phyloP scores from a whole-genome alignment of 176 grass and related monocot species.

The Aechmea fasciata region DNA sequence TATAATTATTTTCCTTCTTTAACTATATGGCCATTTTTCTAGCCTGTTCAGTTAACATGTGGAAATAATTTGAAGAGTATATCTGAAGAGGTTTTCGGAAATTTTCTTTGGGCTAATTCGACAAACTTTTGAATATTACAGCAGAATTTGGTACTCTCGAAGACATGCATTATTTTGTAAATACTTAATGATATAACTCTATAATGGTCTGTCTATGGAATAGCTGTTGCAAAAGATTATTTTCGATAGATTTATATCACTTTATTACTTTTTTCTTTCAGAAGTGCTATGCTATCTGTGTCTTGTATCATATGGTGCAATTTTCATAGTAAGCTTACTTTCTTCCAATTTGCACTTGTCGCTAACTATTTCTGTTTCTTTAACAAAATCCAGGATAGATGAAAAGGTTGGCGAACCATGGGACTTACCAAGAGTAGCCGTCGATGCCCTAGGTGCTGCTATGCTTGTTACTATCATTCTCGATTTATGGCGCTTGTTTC shows the following conservation, averaged over 20 bases:
- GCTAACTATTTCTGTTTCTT: neutral
- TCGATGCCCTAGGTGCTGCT: slow-evolving; percentile 71
- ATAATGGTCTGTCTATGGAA: no score
- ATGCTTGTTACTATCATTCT: slow-evolving; percentile 96
- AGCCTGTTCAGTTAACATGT: neutral
- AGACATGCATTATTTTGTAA: no score
- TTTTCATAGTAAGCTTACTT: neutral
- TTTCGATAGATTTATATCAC: no score
- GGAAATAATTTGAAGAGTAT: no score
- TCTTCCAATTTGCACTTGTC: neutral
- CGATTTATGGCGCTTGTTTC: slow-evolving; percentile 78
- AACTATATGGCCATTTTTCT: neutral
- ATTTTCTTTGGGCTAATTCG: no score
- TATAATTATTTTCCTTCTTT: neutral
- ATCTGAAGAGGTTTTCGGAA: no score
- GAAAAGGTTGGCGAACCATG: slow-evolving; percentile 49
- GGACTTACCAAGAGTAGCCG: slow-evolving; percentile 67
- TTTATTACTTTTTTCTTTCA: no score
- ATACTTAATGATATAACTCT: no score
- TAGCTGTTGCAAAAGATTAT: no score
- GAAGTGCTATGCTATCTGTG: neutral
- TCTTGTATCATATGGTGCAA: neutral
- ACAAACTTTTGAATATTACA: no score
- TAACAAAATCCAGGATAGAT: slow-evolving; percentile 39
- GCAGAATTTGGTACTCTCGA: no score